phyloP scores from a whole-genome alignment of 1,139 yeast species.

The Hyphopichia fennica region DNA sequence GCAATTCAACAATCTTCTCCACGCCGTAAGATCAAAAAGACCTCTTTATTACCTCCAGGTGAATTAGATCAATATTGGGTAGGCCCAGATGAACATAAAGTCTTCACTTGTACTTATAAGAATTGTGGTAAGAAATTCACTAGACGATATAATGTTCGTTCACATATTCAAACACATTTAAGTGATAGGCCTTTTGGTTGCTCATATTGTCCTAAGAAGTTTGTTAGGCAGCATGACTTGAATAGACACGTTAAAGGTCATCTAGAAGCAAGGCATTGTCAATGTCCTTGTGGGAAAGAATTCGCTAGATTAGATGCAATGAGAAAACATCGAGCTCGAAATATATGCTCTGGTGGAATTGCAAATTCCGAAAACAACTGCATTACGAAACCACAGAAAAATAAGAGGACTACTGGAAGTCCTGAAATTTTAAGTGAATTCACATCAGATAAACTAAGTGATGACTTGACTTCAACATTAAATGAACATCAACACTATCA shows the following conservation, averaged over 20 bases:
- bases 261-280: constrained; percentile 63
- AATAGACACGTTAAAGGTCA: constrained; percentile 90
- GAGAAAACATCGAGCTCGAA: constrained; percentile 74
- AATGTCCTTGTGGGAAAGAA: constrained; percentile 89
- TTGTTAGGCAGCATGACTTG: constrained; percentile 90
- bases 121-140: constrained; percentile 84
- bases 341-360: constrained; percentile 75
- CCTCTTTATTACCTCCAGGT: constrained; percentile 86
- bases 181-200: constrained; percentile 87
- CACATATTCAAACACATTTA: constrained; percentile 95
- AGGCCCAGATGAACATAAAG: constrained; percentile 72
- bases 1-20: constrained; percentile 44
- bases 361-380: constrained; percentile 22
- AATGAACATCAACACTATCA: not conserved
- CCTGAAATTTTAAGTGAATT: constrained; percentile 12
- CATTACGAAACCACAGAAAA: constrained; percentile 28
- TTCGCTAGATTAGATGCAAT: constrained; percentile 90
- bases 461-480: not conserved
- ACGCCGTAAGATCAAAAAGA: constrained; percentile 50
- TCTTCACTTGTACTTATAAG: constrained; percentile 72
- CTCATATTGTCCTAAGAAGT: constrained; percentile 62
- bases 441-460: constrained; percentile 13
- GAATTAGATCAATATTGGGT: constrained; percentile 80
- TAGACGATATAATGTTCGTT: constrained; percentile 89
- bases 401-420: not conserved